phyloP scores from a whole-genome alignment of 345 rosid species.

The Camelina neglecta region DNA sequence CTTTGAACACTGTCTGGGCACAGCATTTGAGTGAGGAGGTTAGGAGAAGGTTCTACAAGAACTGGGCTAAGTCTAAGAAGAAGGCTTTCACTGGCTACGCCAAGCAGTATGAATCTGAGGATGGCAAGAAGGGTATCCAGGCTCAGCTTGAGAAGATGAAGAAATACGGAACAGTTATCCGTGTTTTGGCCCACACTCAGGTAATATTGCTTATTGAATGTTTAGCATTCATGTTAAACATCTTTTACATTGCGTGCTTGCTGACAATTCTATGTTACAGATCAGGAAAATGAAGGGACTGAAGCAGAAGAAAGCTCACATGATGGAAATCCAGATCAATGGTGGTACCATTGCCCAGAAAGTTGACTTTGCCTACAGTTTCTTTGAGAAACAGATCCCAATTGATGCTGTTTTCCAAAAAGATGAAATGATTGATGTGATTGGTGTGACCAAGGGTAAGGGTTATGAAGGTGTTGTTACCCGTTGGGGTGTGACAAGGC shows the following conservation, averaged over 20 bases:
- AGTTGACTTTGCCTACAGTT: constrained; percentile 76
- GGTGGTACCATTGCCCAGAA: constrained; percentile 80
- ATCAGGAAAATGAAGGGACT: constrained; percentile 86
- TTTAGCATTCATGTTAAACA: background rate
- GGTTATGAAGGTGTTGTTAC: constrained; percentile 92
- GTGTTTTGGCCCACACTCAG: constrained; percentile 90
- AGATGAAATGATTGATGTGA: constrained; percentile 86
- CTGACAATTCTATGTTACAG: constrained; percentile 38
- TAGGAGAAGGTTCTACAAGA: constrained; percentile 85
- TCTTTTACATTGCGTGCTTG: background rate
- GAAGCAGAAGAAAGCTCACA: constrained; percentile 89
- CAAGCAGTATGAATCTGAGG: constrained; percentile 62
- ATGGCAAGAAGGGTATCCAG: constrained; percentile 66
- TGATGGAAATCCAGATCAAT: constrained; percentile 88
- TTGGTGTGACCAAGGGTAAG: constrained; percentile 87
- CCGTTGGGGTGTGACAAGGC: constrained; percentile 93
- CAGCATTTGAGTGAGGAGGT: constrained; percentile 91
- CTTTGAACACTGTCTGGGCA: constrained; percentile 90
- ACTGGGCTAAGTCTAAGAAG: constrained; percentile 94
- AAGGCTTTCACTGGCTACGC: constrained; percentile 81
- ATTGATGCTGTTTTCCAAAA: constrained; percentile 81
- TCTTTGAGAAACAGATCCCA: constrained; percentile 85
- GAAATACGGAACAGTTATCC: constrained; percentile 72
- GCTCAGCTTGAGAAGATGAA: constrained; percentile 79
- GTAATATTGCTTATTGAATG: constrained; percentile 24